Evolutionary conservation across 2,329 filamentous ascomycete species (phyloP), one percentile per base, ranked within the genome.

Genomic region (Kalmusia sp.): DNA sequence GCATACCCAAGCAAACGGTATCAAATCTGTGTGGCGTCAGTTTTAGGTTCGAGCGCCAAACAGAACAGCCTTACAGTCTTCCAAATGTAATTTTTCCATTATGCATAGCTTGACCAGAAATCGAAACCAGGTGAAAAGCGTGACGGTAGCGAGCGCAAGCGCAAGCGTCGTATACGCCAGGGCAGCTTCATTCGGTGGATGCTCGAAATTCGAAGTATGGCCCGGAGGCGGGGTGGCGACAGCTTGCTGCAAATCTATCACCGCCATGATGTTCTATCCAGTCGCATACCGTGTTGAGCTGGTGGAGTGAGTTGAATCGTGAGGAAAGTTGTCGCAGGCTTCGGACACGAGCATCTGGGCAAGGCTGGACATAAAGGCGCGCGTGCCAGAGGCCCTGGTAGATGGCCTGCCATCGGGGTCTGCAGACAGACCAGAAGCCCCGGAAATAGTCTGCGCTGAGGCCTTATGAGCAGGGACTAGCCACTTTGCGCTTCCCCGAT

Each of bases 1-100:
- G 37, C 51, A 17, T 53, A 61, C 55, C 58, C 58, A 61, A 12
- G 58, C 58, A 19, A 58, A 49, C 4, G 53, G 58, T 33, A 61
- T 55, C 5, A 61, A 28, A 40, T 61, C 58, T 61, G 27, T 2
- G 9, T 8, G 2, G 15, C 11, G 40, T 58, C 22, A 58, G 55
- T 15, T 9, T 51, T 34, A 28, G 28, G 21, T 6, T 45, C 28
- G 15, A 8, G 8, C n/a, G 19, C 6, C 4, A 31, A 1, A 28
- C 25, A 30, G 28, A 6, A 4, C 17, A 21, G n/a, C 9, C 58
- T 49, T 52, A 59, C 58, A 61, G 33, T 61, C 58, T 41, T 61
- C 58, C 6, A 52, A 6, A 40, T 61, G 53, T 7, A 59, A 24
- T 21, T 24, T 49, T 11, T 35, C 7, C n/a, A 61, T 51, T 11